phyloP scores from a whole-genome alignment of 169 alveolate species.

The Amoebophrya sp. region DNA sequence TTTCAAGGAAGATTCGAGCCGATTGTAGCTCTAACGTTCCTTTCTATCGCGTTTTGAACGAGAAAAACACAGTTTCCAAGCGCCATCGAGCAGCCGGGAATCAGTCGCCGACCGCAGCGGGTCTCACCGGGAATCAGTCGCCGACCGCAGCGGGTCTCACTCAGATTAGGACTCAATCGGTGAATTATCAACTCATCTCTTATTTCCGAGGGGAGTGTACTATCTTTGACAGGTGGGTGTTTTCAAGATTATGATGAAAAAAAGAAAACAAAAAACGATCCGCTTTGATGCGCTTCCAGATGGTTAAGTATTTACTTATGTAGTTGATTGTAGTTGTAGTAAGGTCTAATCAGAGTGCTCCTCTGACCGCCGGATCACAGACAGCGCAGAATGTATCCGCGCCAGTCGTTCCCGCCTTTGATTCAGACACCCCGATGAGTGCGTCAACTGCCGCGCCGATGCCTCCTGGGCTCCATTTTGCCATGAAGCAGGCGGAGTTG shows the following conservation, averaged over 20 bases:
- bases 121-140: background rate
- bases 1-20: too few relatives aligned
- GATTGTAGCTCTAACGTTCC: background rate
- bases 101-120: background rate
- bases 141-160: background rate
- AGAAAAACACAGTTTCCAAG: too few relatives aligned
- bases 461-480: background rate
- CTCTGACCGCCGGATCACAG: too few relatives aligned
- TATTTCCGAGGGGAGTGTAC: background rate
- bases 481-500: background rate
- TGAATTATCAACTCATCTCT: background rate
- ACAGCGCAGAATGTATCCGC: too few relatives aligned
- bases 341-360: too few relatives aligned
- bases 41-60: background rate
- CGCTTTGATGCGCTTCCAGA: too few relatives aligned
- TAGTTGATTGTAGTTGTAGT: too few relatives aligned
- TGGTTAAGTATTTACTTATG: too few relatives aligned
- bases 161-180: background rate
- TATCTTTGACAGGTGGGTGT: background rate
- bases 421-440: background rate
- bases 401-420: background rate
- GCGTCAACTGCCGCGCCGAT: too few relatives aligned
- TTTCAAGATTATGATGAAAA: too few relatives aligned
- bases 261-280: too few relatives aligned
- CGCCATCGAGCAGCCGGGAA: too few relatives aligned